Base-by-base conservation (phyloP, 2,329 filamentous ascomycete genomes). In the Fusarium xylarioides region DNA sequence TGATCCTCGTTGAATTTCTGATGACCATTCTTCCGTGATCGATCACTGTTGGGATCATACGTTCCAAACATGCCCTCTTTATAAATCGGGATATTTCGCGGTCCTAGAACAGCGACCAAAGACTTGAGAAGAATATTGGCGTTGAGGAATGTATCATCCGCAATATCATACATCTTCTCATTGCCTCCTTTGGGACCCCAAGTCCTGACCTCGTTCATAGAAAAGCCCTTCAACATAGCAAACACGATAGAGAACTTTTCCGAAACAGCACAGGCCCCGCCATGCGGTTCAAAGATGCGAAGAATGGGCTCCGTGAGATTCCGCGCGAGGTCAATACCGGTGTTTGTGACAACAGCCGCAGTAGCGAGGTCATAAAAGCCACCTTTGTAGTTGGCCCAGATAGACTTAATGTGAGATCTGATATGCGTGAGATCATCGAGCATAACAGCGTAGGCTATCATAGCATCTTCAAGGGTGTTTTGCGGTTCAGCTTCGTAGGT, bases 401-500 rank as follows among this genome's bases (percentile, higher is more conserved):
- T 7, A 23, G 15, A 4, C 4, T 23, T 43, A 15, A 23, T 23
- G 10, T 23, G 7, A 23, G 42, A 23, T 23, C 42, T 1, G 7
- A 43, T 43, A 23, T 23, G 10, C 1, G n/a, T 23, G n/a, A 23
- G 57, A 55, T 84, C 81, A 10, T 79, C 70, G 11, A 81, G 56
- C 35, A 83, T 55, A 2, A 75, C 63, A 0, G 50, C 52, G 26
- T 78, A 77, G 14, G 80, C 76, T 12, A 82, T 73, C 1, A 79
- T 35, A 5, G 74, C 73, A 32, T 82, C 80, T 6, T 79, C 74
- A 1, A 76, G 15, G 4, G 71, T 68, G 1, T 49, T 64, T 10
- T 74, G 70, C 0, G 58, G 47, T 66, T 84, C 82, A 18, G 78
- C 78, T 59, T 81, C 78, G 64, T 84, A 84, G 21, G 7, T n/a